A percentile compares a stretch with the other conserved stretches of the same genome.
Evolutionary conservation across 306 rosid species (phyloP).

Genomic region (Astragalus membranaceus): DNA sequence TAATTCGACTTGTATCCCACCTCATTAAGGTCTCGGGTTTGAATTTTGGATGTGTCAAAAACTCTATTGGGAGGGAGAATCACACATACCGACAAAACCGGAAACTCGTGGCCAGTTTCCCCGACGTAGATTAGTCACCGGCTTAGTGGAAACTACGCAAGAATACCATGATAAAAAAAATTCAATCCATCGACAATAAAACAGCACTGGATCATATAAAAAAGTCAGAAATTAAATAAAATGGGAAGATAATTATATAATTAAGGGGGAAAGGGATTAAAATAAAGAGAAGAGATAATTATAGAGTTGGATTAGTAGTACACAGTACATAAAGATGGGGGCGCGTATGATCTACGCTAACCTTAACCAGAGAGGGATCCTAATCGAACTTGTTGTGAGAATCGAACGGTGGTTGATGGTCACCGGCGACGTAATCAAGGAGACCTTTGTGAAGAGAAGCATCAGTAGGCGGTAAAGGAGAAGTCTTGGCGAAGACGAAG

Average conservation of each 20-base stretch:
- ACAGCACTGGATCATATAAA: background rate
- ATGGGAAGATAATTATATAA: background rate
- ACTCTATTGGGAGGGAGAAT: too few species aligned
- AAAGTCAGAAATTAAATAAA: background rate
- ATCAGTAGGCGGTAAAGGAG: slow-evolving; percentile 34
- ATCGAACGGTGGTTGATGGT: slow-evolving; percentile 35
- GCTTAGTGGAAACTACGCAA: too few species aligned
- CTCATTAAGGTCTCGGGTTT: too few species aligned
- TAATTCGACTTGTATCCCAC: too few species aligned
- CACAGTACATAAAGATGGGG: background rate
- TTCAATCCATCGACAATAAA: too few species aligned
- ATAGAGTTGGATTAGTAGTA: background rate
- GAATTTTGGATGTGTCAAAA: too few species aligned
- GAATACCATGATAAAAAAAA: too few species aligned
- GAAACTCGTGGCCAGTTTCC: too few species aligned
- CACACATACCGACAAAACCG: too few species aligned
- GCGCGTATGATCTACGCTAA: background rate
- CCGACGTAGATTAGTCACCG: too few species aligned
- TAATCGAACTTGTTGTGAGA: slow-evolving; percentile 39
- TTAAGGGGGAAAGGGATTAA: background rate
- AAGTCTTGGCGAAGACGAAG: slow-evolving; percentile 47
- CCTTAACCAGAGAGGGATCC: background rate
- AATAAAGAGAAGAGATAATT: background rate
- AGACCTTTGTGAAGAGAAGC: slow-evolving; percentile 39
- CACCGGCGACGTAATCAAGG: slow-evolving; percentile 77